A percentile compares a stretch with the other conserved stretches of the same genome.
Evolutionary conservation across 805 yeast species (phyloP).

Genomic region (Sugiyamaella floridensis): DNA sequence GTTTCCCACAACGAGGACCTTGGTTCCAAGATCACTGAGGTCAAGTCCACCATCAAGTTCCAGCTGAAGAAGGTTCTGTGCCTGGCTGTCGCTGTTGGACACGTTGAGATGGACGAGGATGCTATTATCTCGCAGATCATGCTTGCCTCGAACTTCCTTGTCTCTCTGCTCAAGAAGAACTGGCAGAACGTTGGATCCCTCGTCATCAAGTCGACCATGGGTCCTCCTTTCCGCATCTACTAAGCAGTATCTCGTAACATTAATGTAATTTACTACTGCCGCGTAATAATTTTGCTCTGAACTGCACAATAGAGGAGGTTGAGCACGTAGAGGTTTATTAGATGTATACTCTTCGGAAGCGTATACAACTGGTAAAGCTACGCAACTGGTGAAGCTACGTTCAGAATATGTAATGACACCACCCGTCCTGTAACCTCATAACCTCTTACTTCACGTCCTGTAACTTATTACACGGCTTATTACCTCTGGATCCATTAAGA

Average conservation of each 20-base stretch:
- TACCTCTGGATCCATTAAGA: too few relatives aligned
- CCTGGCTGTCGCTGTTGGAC: constrained; percentile 98
- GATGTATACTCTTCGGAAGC: too few relatives aligned
- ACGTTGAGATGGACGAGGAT: constrained; percentile 99
- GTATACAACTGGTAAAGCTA: too few relatives aligned
- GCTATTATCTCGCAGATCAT: constrained; percentile 93
- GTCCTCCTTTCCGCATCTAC: constrained; percentile 99
- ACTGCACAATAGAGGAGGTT: too few relatives aligned
- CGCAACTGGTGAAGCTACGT: too few relatives aligned
- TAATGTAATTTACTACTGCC: neutral
- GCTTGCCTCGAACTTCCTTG: constrained; percentile 98
- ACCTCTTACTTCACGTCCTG: neutral
- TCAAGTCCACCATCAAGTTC: constrained; percentile 99
- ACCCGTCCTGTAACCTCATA: too few relatives aligned
- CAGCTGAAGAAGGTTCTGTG: constrained; percentile 99
- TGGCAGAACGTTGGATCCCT: constrained; percentile 99
- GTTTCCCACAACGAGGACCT: constrained; percentile 99
- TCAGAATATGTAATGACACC: too few relatives aligned
- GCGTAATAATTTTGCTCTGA: too few relatives aligned
- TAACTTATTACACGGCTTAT: neutral
- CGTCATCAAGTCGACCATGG: constrained; percentile 99
- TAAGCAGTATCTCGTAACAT: constrained; percentile 35
- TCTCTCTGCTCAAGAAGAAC: constrained; percentile 98
- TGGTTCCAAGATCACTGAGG: constrained; percentile 92
- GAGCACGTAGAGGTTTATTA: too few relatives aligned